Percentiles rank a stretch among this genome's conserved stretches.
These are phyloP conservation scores for Camelina sativa DNA, from an alignment of 345 rosid genomes.

Conservation along the genomic window DNA sequence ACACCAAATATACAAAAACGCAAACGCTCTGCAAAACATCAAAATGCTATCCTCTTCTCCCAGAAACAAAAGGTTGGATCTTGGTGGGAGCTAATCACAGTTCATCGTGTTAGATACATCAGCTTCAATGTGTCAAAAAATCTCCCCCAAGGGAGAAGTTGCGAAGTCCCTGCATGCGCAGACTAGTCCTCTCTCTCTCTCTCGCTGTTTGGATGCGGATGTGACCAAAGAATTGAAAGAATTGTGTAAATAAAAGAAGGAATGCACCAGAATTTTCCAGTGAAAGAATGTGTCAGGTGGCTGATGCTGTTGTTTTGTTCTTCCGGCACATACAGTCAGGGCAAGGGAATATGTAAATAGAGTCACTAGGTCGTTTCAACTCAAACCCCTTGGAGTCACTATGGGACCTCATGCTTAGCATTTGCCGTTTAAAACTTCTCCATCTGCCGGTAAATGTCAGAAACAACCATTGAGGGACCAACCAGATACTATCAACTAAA, in stretches of 20 bases:
- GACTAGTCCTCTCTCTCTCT: slow-evolving; percentile 7
- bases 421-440: slow-evolving; percentile 85
- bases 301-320: slow-evolving; percentile 57
- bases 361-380: slow-evolving; percentile 83
- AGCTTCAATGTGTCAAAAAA: slow-evolving; percentile 33
- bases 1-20: slow-evolving; percentile 34
- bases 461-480: background rate
- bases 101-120: slow-evolving; percentile 31
- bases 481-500: slow-evolving; percentile 4
- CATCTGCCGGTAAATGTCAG: slow-evolving; percentile 60
- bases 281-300: slow-evolving; percentile 29
- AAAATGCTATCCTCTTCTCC: slow-evolving; percentile 9
- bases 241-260: slow-evolving; percentile 33
- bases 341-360: slow-evolving; percentile 85
- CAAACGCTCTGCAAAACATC: slow-evolving; percentile 9
- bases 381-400: slow-evolving; percentile 93
- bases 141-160: slow-evolving; percentile 7
- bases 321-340: slow-evolving; percentile 95
- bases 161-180: background rate
- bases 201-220: slow-evolving; percentile 8
- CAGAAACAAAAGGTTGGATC: background rate
- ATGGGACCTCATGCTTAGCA: slow-evolving; percentile 84
- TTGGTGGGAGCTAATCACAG: slow-evolving; percentile 23
- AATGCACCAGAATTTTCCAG: slow-evolving; percentile 21
- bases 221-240: slow-evolving; percentile 42